These are phyloP conservation scores for Scutellospora calospora DNA, from an alignment of 371 early-diverging fungal genomes.

Conservation along the genomic window DNA sequence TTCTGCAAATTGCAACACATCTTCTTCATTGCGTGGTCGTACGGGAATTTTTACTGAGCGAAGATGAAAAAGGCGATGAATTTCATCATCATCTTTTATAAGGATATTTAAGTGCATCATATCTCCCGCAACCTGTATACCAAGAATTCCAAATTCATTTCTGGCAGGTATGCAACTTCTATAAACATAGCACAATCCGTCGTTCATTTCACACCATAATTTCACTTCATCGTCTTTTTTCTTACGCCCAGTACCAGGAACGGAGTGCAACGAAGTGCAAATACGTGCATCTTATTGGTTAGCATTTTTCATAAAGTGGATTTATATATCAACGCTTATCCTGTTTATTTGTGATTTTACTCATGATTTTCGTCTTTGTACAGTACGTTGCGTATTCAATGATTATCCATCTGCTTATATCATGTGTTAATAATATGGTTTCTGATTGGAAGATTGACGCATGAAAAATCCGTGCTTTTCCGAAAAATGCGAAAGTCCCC, in stretches of 20 bases:
- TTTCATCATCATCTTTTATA: slow-evolving; percentile 22
- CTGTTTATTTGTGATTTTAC: too few species aligned
- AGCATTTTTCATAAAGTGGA: too few species aligned
- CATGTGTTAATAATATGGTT: too few species aligned
- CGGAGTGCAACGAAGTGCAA: too few species aligned
- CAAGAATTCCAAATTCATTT: slow-evolving; percentile 30
- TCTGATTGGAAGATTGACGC: too few species aligned
- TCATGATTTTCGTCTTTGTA: too few species aligned
- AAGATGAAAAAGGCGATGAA: slow-evolving; percentile 28
- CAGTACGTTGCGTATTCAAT: too few species aligned
- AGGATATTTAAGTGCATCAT: slow-evolving; percentile 17
- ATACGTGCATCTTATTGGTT: too few species aligned
- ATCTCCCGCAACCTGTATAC: slow-evolving; percentile 29
- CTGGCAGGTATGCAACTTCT: not conserved
- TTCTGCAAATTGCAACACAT: slow-evolving; percentile 22
- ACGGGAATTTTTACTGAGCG: slow-evolving; percentile 30
- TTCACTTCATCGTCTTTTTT: slow-evolving; percentile 25
- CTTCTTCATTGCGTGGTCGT: not conserved
- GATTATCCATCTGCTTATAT: too few species aligned
- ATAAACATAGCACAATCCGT: slow-evolving; percentile 7
- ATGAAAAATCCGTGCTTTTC: too few species aligned
- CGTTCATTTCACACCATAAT: not conserved
- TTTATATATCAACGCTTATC: too few species aligned
- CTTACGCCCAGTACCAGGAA: slow-evolving; percentile 5
- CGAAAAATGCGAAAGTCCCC: too few species aligned